Evolutionary conservation across 2,329 filamentous ascomycete genomes (phyloP).

Genomic region (Aspergillus clavatus): DNA sequence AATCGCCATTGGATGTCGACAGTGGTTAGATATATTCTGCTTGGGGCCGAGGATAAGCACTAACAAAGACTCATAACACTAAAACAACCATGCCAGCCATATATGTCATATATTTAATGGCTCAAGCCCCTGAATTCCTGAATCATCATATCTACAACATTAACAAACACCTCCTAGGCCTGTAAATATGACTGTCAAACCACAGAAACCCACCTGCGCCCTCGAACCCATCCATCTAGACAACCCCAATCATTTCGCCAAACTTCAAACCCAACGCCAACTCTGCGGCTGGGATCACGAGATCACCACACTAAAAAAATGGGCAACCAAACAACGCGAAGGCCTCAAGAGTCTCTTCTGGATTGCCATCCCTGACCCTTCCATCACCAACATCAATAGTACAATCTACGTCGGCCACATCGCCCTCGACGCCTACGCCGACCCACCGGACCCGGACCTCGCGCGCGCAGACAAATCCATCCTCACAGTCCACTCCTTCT

Average conservation of each 20-base stretch:
- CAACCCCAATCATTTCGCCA: conserved; percentile 11
- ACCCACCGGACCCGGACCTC: neutral
- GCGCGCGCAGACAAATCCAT: neutral
- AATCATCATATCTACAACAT: no score
- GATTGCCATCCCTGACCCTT: conserved; percentile 11
- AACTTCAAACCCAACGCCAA: conserved; percentile 16
- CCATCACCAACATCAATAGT: neutral
- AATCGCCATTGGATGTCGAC: no score
- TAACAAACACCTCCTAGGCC: no score
- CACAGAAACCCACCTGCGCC: no score
- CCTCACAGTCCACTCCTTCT: neutral
- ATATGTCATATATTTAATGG: no score
- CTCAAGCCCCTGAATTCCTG: no score
- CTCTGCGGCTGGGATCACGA: conserved; percentile 19
- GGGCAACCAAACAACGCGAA: conserved; percentile 10
- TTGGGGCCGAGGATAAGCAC: no score
- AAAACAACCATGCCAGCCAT: no score
- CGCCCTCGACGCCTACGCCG: neutral
- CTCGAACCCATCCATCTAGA: conserved; percentile 3
- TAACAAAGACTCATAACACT: no score
- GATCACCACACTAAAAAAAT: conserved; percentile 8
- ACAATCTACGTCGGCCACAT: neutral
- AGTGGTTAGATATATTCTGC: no score
- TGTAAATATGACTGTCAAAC: no score
- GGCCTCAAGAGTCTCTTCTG: conserved; percentile 19